A percentile compares a stretch with the other conserved stretches of the same genome.
These are phyloP conservation scores for Coccinonectria pachysandricola DNA, from an alignment of 2,329 filamentous ascomycete species.

Conservation along the genomic window DNA sequence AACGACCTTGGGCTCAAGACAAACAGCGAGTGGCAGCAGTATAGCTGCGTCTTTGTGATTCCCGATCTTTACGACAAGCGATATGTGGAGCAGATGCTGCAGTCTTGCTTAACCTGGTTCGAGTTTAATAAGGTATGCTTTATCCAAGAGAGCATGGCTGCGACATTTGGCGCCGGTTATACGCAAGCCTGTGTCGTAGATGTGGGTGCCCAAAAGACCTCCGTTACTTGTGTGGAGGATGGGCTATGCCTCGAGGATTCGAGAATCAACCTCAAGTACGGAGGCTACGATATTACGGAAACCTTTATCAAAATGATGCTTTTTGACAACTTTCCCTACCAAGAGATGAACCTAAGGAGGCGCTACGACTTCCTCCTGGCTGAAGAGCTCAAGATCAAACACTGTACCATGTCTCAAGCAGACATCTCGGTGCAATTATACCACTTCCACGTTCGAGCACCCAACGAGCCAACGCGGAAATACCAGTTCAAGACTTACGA, in stretches of 20 bases:
- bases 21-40: constrained; percentile 76
- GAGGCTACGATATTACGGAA: constrained; percentile 85
- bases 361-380: constrained; percentile 89
- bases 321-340: constrained; percentile 89
- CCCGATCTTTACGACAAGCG: constrained; percentile 93
- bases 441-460: constrained; percentile 83
- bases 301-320: constrained; percentile 98
- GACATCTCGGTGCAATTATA: constrained; percentile 81
- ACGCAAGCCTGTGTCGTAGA: constrained; percentile 92
- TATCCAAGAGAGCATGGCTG: constrained; percentile 91
- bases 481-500: constrained; percentile 97
- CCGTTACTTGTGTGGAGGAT: constrained; percentile 93
- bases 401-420: constrained; percentile 82
- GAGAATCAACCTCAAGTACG: constrained; percentile 87
- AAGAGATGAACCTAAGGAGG: constrained; percentile 82
- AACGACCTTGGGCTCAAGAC: constrained; percentile 70
- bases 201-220: constrained; percentile 94
- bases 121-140: constrained; percentile 85
- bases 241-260: constrained; percentile 93
- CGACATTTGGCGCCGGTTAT: constrained; percentile 89
- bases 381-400: constrained; percentile 89
- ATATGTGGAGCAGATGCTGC: constrained; percentile 76
- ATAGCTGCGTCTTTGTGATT: constrained; percentile 94
- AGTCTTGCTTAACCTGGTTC: constrained; percentile 80
- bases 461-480: constrained; percentile 81